A percentile compares a stretch with the other conserved stretches of the same genome.
These are phyloP conservation scores for Aspergillus terreus DNA, from an alignment of 2,329 filamentous ascomycete genomes.

Conservation along the genomic window DNA sequence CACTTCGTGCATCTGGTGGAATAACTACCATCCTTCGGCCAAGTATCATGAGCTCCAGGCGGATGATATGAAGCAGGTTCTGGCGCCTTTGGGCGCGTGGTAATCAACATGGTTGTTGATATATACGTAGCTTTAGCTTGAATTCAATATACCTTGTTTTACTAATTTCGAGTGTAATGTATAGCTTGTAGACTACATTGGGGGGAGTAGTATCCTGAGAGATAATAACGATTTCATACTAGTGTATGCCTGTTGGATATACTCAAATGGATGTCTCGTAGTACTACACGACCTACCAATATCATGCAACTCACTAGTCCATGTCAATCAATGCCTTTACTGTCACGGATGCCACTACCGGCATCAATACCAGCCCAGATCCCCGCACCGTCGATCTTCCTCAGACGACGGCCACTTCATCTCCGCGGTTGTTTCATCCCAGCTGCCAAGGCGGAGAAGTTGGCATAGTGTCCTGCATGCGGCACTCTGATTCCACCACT, in stretches of 20 bases:
- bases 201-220: too few relatives aligned
- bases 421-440: constrained; percentile 17
- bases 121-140: not conserved
- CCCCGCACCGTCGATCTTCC: not conserved
- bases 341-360: not conserved
- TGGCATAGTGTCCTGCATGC: not conserved
- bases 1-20: constrained; percentile 29
- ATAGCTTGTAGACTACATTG: too few relatives aligned
- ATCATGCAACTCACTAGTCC: not conserved
- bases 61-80: constrained; percentile 25
- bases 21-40: constrained; percentile 28
- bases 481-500: not conserved
- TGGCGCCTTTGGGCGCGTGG: constrained; percentile 23
- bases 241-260: not conserved
- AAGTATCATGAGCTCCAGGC: constrained; percentile 28
- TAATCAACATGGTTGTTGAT: constrained; percentile 5
- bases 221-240: not conserved
- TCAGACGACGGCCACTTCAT: not conserved
- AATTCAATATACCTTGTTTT: too few relatives aligned
- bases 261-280: not conserved
- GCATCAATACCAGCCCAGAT: not conserved
- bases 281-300: too few relatives aligned
- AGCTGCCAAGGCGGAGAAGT: constrained; percentile 4
- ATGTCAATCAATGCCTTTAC: constrained; percentile 1
- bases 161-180: too few relatives aligned